Conservation (phyloP, 163 green algal species). For the Scenedesmus sp. region DNA sequence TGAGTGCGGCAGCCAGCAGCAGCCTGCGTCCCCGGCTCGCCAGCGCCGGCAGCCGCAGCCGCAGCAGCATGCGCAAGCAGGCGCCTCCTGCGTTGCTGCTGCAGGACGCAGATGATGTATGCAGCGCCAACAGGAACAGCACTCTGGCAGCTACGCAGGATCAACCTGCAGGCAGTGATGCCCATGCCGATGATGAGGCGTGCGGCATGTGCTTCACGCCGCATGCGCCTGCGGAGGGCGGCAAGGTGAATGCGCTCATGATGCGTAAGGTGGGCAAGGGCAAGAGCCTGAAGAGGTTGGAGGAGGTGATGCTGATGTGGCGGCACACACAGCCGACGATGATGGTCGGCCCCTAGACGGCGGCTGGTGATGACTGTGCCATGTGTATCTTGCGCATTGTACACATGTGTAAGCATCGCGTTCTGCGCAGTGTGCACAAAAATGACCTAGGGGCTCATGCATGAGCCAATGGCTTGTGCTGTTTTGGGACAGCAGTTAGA, state of each 20-base stretch:
- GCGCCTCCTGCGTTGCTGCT: conserved; percentile 32
- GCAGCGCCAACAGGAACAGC: background rate
- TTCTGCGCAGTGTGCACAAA: too few relatives aligned
- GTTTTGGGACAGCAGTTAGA: too few relatives aligned
- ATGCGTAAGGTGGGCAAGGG: conserved; percentile 48
- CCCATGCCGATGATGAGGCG: background rate
- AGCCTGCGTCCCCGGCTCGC: background rate
- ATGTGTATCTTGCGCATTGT: too few relatives aligned
- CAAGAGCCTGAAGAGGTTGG: conserved; percentile 44
- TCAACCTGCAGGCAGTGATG: background rate
- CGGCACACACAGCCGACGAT: background rate
- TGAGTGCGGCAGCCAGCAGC: conserved; percentile 5
- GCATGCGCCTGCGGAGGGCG: conserved; percentile 38
- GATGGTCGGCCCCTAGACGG: too few relatives aligned
- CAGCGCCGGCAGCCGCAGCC: background rate
- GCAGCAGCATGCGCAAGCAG: background rate
- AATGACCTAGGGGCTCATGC: too few relatives aligned
- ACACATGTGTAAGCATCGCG: too few relatives aligned
- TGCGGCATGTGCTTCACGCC: conserved; percentile 18
- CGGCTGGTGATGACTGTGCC: too few relatives aligned
- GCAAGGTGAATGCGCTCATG: conserved; percentile 47
- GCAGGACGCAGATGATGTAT: conserved; percentile 46
- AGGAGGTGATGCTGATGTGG: conserved; percentile 53
- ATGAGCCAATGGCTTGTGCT: too few relatives aligned
- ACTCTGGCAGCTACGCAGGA: background rate